phyloP scores from a whole-genome alignment of 768 basidiomycete species.

The Calocybe cyanea region DNA sequence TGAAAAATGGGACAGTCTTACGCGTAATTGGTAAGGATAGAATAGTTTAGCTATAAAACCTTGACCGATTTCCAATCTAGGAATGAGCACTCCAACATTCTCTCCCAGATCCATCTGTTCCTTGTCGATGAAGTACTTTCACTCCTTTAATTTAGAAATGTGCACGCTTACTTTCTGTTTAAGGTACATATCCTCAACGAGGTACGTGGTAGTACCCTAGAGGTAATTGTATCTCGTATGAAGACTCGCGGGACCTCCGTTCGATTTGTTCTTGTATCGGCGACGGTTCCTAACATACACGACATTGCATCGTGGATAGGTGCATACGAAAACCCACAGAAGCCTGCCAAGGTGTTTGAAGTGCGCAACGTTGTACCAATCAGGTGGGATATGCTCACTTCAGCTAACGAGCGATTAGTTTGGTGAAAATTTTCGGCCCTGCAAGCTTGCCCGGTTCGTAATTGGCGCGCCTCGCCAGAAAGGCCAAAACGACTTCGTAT shows the following conservation, averaged over 20 bases:
- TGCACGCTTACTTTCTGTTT: neutral
- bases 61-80: slow-evolving; percentile 26
- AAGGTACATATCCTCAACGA: slow-evolving; percentile 94
- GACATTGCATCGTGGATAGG: slow-evolving; percentile 92
- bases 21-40: slow-evolving; percentile 66
- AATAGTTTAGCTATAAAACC: neutral
- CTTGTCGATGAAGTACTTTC: slow-evolving; percentile 87
- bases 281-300: slow-evolving; percentile 89
- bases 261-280: slow-evolving; percentile 87
- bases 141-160: neutral
- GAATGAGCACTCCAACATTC: slow-evolving; percentile 59
- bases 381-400: neutral
- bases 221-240: slow-evolving; percentile 95
- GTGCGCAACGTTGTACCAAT: slow-evolving; percentile 30
- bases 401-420: slow-evolving; percentile 49
- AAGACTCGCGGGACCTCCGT: slow-evolving; percentile 65
- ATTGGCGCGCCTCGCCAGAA: slow-evolving; percentile 62
- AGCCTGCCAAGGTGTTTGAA: slow-evolving; percentile 64
- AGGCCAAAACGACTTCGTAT: slow-evolving; percentile 76
- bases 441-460: slow-evolving; percentile 70
- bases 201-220: slow-evolving; percentile 84
- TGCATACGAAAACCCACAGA: slow-evolving; percentile 26
- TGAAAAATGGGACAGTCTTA: slow-evolving; percentile 96
- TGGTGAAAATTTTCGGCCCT: slow-evolving; percentile 89
- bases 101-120: slow-evolving; percentile 73